Base-by-base conservation (phyloP, 805 yeast genomes). In the Gaillardinia entomophila region DNA sequence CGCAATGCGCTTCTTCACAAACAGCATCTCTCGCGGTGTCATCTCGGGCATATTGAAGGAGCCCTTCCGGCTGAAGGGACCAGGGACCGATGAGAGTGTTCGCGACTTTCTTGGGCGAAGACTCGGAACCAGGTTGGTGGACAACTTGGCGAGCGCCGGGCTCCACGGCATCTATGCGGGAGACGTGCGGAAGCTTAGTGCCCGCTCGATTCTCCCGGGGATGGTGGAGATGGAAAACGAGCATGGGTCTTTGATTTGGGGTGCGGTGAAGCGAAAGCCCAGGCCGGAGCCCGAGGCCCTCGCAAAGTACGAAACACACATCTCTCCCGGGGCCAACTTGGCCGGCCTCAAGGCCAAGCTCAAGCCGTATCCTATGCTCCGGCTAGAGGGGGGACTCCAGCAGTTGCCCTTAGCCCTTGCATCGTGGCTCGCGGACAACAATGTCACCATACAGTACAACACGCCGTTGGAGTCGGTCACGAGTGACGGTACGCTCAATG, bases 151-250 rank as follows among this genome's bases (percentile, higher is more conserved):
- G 14, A 83, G 95, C 55, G 97, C 96, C 0, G 60, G 88, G 3
- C 66, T 82, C 52, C 87, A 88, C 49, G 98, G 98, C 0, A 78
- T 92, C 1, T 90, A 88, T 55, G 96, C 95, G 1, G 92, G 86
- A n/a, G 95, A 89, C 54, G 68, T 77, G 2, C 48, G 67, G 4
- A 62, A 73, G 35, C 56, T 90, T 30, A 83, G 95, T 61, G 77
- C 82, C 0, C 59, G 72, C 14, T 66, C 82, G 3, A 66, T 85
- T 0, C 51, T 85, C 40, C 77, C 79, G 3, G 46, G 56, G 7
- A 46, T 86, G 43, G 75, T 68, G 29, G 61, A 72, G 10, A 55
- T 79, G 28, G 96, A 88, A 49, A 49, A 59, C 18, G 55, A 71
- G 5, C 60, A 73, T 49, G 85, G 88, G 0, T 78, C 87, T 0